Conservation (phyloP, 2,329 filamentous ascomycete species). For the Didymella arachidicola region DNA sequence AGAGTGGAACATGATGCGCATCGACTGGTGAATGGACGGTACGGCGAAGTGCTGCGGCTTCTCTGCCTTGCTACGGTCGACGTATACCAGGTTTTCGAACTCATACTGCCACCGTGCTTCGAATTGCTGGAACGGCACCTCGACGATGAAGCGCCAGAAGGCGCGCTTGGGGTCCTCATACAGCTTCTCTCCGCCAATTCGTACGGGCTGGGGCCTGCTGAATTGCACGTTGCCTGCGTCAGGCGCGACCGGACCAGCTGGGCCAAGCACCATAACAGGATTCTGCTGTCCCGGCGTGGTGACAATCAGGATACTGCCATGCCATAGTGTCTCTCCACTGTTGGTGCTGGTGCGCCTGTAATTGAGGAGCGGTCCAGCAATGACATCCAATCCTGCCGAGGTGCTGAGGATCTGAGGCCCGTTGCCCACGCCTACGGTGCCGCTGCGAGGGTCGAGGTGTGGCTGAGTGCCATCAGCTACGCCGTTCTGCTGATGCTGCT, state of each 20-base stretch:
- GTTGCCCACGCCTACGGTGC: slow-evolving; percentile 49
- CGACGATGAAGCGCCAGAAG: slow-evolving; percentile 67
- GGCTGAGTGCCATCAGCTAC: slow-evolving; percentile 9
- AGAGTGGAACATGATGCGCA: slow-evolving; percentile 74
- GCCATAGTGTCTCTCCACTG: slow-evolving; percentile 66
- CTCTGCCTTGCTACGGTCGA: slow-evolving; percentile 54
- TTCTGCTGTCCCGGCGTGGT: slow-evolving; percentile 73
- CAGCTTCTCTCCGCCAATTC: slow-evolving; percentile 61
- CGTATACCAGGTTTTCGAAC: slow-evolving; percentile 71
- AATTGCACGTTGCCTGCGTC: slow-evolving; percentile 35
- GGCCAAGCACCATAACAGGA: slow-evolving; percentile 66
- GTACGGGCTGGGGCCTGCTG: slow-evolving; percentile 36
- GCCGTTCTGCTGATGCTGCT: slow-evolving; percentile 9
- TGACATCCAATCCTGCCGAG: slow-evolving; percentile 60
- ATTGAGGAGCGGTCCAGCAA: slow-evolving; percentile 78
- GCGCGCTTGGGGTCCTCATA: slow-evolving; percentile 66
- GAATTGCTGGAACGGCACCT: slow-evolving; percentile 71
- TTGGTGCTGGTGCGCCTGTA: slow-evolving; percentile 74
- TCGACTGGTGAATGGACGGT: slow-evolving; percentile 67
- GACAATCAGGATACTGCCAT: slow-evolving; percentile 86
- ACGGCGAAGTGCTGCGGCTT: slow-evolving; percentile 60
- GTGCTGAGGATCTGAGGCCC: slow-evolving; percentile 56
- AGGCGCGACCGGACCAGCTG: slow-evolving; percentile 53
- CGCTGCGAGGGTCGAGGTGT: slow-evolving; percentile 34
- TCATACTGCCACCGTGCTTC: slow-evolving; percentile 83